Conservation (phyloP, 1,284 basidiomycete genomes). For the Pseudozyma tsukubaensis region DNA sequence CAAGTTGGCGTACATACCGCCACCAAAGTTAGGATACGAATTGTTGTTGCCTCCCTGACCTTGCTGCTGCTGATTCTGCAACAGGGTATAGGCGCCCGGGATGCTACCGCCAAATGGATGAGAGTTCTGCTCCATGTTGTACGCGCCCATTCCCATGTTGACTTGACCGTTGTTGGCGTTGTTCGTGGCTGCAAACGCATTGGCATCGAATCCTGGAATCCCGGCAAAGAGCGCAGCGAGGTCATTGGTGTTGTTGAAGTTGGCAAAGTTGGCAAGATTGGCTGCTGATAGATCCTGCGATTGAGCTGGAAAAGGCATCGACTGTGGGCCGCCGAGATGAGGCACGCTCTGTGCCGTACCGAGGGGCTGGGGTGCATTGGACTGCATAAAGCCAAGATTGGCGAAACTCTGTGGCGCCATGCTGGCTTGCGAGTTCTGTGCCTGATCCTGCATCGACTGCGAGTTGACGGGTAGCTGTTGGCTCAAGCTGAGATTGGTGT, state of each 20-base stretch:
- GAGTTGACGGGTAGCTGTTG: slow-evolving; percentile 17
- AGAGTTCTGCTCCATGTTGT: slow-evolving; percentile 42
- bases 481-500: slow-evolving; percentile 9
- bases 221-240: slow-evolving; percentile 44
- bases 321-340: slow-evolving; percentile 58
- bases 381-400: slow-evolving; percentile 41
- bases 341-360: slow-evolving; percentile 50
- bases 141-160: slow-evolving; percentile 35
- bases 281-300: slow-evolving; percentile 18
- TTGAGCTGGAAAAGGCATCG: slow-evolving; percentile 57
- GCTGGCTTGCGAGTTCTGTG: slow-evolving; percentile 42
- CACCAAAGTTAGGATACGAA: slow-evolving; percentile 16
- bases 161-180: slow-evolving; percentile 32
- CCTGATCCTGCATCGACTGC: slow-evolving; percentile 47
- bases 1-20: slow-evolving; percentile 18
- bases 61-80: slow-evolving; percentile 37
- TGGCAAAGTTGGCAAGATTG: slow-evolving; percentile 33
- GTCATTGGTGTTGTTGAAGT: slow-evolving; percentile 34
- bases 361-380: slow-evolving; percentile 43
- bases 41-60: slow-evolving; percentile 21
- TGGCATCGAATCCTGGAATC: slow-evolving; percentile 40
- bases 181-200: slow-evolving; percentile 20
- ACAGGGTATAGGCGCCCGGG: slow-evolving; percentile 55
- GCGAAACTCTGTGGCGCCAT: slow-evolving; percentile 43
- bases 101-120: slow-evolving; percentile 58